Base-by-base conservation (phyloP, 768 basidiomycete genomes). In the Zangia roseola region DNA sequence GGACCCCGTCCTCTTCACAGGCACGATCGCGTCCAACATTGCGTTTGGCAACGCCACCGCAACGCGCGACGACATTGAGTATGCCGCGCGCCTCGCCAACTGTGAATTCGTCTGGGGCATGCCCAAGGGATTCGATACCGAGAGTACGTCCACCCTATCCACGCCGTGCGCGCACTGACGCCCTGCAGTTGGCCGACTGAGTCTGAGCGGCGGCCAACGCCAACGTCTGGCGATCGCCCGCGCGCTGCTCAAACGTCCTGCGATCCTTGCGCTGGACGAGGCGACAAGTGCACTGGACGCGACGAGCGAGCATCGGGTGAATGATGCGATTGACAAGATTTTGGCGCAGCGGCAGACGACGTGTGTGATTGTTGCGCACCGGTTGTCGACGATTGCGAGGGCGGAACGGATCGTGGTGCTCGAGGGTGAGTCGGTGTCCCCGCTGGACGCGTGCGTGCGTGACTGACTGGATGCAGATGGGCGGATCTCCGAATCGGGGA, bases 31-130 rank as follows among this genome's bases (percentile, higher is more conserved):
- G 3, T 88, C 90, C 2, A 98, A 98, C 60, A 98, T 95, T 53
- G 86, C 93, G 0, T 97, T 89, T 59, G 94, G 94, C 3, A 79
- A 86, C 41, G 76, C 80, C 9, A 70, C 78, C 17, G 90, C 83
- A 0, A 89, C 91, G 0, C 77, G 88, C 19, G 83, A 84, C 55
- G 82, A 95, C 50, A 89, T 97, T 19, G 91, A 97, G 65, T 72
- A 83, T 24, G 94, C 92, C 0, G 94, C 94, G 0, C 76, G 88
- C 17, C 81, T 91, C 50, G 95, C 95, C 2, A 97, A 97, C 57
- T 97, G 94, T 68, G 93, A 95, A 60, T 98, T 95, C 62, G 84
- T 97, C 6, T 91, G 92, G 88, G 86, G 88, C 14, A 83, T 98
- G 77, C 94, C 94, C 10, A 77, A 92, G 49, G 93, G 94, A 0